These are phyloP conservation scores for Mycena pura DNA, from an alignment of 768 basidiomycete species.

Conservation along the genomic window DNA sequence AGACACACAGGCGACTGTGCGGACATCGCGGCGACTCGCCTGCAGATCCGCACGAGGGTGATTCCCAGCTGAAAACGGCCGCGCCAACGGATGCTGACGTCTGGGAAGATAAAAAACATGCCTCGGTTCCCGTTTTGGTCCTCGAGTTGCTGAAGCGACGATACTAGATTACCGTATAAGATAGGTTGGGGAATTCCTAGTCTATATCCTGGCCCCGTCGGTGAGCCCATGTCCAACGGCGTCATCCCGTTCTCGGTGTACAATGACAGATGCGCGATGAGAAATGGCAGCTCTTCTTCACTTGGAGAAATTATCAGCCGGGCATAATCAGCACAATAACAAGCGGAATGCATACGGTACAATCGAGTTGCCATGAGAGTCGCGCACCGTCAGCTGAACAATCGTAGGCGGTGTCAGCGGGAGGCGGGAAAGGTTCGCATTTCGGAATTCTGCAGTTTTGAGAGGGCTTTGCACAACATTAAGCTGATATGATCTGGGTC, in stretches of 20 bases:
- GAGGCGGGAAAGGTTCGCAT: constrained; percentile 74
- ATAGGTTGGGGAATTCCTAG: constrained; percentile 59
- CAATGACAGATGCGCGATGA: constrained; percentile 83
- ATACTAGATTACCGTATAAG: constrained; percentile 86
- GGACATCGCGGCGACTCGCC: constrained; percentile 55
- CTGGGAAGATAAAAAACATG: constrained; percentile 90
- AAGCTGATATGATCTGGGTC: constrained; percentile 68
- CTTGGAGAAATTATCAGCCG: constrained; percentile 47
- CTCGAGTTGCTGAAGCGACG: constrained; percentile 79
- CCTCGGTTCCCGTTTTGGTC: constrained; percentile 83
- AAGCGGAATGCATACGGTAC: constrained; percentile 69
- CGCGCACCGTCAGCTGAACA: constrained; percentile 77
- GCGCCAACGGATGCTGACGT: constrained; percentile 82
- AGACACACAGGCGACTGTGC: constrained; percentile 18
- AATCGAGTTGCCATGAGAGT: constrained; percentile 71
- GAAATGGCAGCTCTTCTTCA: constrained; percentile 85
- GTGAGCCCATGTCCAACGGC: constrained; percentile 67
- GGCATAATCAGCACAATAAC: constrained; percentile 6
- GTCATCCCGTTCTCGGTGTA: constrained; percentile 71
- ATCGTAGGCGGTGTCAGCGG: constrained; percentile 87
- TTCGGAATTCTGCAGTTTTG: constrained; percentile 82
- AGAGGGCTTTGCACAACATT: constrained; percentile 87
- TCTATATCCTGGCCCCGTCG: constrained; percentile 41
- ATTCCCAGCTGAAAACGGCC: constrained; percentile 81
- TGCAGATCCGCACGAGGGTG: constrained; percentile 74